Base-by-base conservation (phyloP, 805 yeast species). In the Ogataea trehaloabstinens region DNA sequence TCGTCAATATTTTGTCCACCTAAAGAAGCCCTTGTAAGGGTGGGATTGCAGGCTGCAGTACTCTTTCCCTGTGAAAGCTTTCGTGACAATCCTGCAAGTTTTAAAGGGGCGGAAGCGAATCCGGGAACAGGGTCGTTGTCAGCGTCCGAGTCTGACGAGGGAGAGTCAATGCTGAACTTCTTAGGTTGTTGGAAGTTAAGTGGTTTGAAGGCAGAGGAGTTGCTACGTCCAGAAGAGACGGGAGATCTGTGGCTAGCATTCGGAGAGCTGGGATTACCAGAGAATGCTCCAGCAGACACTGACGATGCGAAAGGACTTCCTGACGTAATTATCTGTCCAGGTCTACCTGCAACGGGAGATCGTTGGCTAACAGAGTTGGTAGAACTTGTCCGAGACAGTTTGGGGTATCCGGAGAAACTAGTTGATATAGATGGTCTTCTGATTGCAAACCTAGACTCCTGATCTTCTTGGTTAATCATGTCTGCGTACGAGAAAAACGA, bases 401-500 rank as follows among this genome's bases (percentile, higher is more conserved):
- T 43, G 18, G 53, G 50, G 48, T 24, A 30, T 22, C 33, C 65
- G 51, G 74, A 64, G 13, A 69, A 44, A 1, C 74, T 63, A 31
- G 71, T 68, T 1, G 73, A 55, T 10, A 73, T 59, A 1, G 78
- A 72, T 6, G 89, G 89, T 60, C 88, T 73, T 60, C 85, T 74
- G 37, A 77, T 70, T 22, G 56, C 47, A 28, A 50, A 52, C 21
- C 56, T 55, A 8, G 54, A 48, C 35, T 64, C 68, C 31, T 61
- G 68, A 52, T 81, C 84, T 59, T 83, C 91, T 50, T 76, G 79
- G 46, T 70, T 75, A 44, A 84, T 72, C 76, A 86, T 74, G 51
- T 86, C 95, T 3, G 91, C 95, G 59, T 83, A 86, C 2, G 89
- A 81, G 55, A 78, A 82, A 56, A 85, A 85, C 27, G 73, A 68